These are phyloP conservation scores for Toxicodendron radicans DNA, from an alignment of 345 rosid genomes.

Conservation along the genomic window DNA sequence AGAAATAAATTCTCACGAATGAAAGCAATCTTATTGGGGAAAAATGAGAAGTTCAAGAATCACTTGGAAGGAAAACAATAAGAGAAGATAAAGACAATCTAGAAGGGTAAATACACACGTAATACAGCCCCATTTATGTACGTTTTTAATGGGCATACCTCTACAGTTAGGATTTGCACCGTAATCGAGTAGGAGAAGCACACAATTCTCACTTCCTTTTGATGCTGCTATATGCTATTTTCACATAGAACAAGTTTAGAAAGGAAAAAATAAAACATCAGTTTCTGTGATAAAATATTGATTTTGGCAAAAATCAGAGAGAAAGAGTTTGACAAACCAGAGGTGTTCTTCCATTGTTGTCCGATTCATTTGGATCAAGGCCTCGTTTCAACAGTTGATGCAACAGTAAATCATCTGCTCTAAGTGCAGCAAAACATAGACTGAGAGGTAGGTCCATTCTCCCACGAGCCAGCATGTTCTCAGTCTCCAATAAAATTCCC, in stretches of 20 bases:
- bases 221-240: conserved; percentile 84
- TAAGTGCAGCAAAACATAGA: conserved; percentile 67
- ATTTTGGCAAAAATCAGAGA: not conserved
- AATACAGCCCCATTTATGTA: not conserved
- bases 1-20: too few species aligned
- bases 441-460: conserved; percentile 77
- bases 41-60: not conserved
- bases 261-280: not conserved
- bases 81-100: not conserved
- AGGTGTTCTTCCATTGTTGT: conserved; percentile 71
- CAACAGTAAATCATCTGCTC: conserved; percentile 80
- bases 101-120: not conserved
- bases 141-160: conserved; percentile 43
- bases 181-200: conserved; percentile 63
- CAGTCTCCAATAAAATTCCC: conserved; percentile 61
- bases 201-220: conserved; percentile 73
- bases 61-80: not conserved
- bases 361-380: conserved; percentile 82
- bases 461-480: conserved; percentile 78
- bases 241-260: not conserved
- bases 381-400: conserved; percentile 75
- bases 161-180: conserved; percentile 64
- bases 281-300: not conserved
- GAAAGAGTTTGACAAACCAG: conserved; percentile 47
- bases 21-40: too few species aligned